phyloP scores from a whole-genome alignment of 768 basidiomycete genomes.

The Podaxis sp. region DNA sequence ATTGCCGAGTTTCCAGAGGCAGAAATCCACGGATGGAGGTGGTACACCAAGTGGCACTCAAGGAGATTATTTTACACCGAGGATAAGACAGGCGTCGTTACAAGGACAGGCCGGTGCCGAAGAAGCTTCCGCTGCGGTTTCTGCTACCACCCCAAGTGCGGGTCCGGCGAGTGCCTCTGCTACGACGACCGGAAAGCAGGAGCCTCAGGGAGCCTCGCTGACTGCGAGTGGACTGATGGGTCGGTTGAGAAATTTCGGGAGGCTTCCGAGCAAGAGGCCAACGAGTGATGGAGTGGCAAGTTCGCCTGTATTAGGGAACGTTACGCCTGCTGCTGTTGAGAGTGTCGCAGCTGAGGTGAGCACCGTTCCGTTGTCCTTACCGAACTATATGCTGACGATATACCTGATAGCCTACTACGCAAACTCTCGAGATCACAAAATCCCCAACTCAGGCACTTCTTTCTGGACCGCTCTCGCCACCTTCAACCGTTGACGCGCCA shows the following conservation, averaged over 20 bases:
- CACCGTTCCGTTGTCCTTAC: conserved; percentile 2
- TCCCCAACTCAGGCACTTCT: conserved; percentile 58
- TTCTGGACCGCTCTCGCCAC: conserved; percentile 59
- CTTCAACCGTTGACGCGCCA: conserved; percentile 73
- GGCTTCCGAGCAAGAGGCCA: conserved; percentile 45
- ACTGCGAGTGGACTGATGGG: conserved; percentile 76
- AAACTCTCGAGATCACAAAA: conserved; percentile 31
- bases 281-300: conserved; percentile 30
- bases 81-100: conserved; percentile 45
- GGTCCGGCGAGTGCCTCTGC: conserved; percentile 3
- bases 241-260: conserved; percentile 73
- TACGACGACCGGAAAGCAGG: conserved; percentile 21
- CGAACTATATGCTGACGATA: conserved; percentile 18
- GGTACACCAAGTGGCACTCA: conserved; percentile 19
- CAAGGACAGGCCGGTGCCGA: conserved; percentile 32
- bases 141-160: conserved; percentile 1
- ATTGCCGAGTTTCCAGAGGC: conserved; percentile 1
- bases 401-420: conserved; percentile 5
- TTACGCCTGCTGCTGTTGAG: conserved; percentile 24
- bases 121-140: conserved; percentile 11
- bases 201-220: conserved; percentile 40
- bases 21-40: conserved; percentile 40
- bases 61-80: conserved; percentile 55
- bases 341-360: conserved; percentile 28
- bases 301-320: conserved; percentile 24